Conservation (phyloP, 176 grass and related monocot genomes). For the Eragrostis nindensis region DNA sequence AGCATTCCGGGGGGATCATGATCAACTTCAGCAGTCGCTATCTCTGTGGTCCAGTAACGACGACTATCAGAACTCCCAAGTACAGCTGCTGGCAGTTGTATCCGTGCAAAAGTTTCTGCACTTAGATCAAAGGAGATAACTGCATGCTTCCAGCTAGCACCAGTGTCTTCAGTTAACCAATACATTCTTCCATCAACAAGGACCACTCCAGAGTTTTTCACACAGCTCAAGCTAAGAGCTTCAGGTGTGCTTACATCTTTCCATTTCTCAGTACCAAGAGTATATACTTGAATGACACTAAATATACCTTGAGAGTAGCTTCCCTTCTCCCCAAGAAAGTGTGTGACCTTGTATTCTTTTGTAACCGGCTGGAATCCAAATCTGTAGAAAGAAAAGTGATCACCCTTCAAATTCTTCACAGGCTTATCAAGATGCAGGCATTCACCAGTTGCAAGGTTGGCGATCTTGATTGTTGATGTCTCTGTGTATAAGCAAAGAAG, state of each 20-base stretch:
- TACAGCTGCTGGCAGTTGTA: neutral
- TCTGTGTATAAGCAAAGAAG: slow-evolving; percentile 43
- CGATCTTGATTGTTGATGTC: slow-evolving; percentile 28
- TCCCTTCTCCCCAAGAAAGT: neutral
- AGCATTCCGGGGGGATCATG: too few species aligned
- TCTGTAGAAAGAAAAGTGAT: slow-evolving; percentile 4
- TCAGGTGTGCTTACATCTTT: neutral
- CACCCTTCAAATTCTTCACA: neutral
- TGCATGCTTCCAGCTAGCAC: neutral
- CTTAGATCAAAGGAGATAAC: slow-evolving; percentile 34
- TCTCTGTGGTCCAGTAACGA: neutral
- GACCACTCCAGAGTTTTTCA: neutral
- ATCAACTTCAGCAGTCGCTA: neutral
- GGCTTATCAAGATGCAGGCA: slow-evolving; percentile 7
- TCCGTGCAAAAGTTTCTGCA: neutral
- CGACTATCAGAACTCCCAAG: neutral
- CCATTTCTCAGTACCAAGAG: slow-evolving; percentile 16
- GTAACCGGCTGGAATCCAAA: slow-evolving; percentile 31
- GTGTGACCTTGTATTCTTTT: slow-evolving; percentile 39
- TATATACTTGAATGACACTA: slow-evolving; percentile 42
- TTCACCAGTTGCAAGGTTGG: slow-evolving; percentile 27
- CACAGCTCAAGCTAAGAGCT: slow-evolving; percentile 13
- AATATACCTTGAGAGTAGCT: neutral
- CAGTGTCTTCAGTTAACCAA: slow-evolving; percentile 9
- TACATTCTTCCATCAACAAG: slow-evolving; percentile 21